Base-by-base conservation (phyloP, 2,329 filamentous ascomycete genomes). In the Fusarium nurragi region DNA sequence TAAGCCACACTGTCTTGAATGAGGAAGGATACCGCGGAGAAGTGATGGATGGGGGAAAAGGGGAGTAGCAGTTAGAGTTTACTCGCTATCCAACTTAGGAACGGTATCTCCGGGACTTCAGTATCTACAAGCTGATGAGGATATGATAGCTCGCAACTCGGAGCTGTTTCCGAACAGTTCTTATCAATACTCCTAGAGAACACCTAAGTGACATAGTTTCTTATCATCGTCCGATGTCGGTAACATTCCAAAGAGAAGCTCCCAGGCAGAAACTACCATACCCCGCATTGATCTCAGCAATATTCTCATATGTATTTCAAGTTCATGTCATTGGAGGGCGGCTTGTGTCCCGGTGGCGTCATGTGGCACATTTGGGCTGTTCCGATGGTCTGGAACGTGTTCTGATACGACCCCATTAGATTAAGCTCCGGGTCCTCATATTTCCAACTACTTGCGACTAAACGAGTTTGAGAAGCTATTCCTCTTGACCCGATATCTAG, bases 1-100 rank as follows among this genome's bases (percentile, higher is more conserved):
- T 56, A 32, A 45, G 54, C 54, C 41, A 58, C 51, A 28, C 40
- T 49, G 21, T 14, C 6, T 11, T 36, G 34, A 56, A 56, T 28
- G 12, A 22, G 51, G 54, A 58, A 58, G 36, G 54, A 23, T 23
- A 58, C 40, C 54, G 51, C 54, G 51, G 19, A 14, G 4, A 26
- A 48, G 34, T 13, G n/a, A 34, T 52, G 18, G 21, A 28, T 40
- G 7, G 25, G 50, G 19, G 22, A 16, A 46, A 22, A 22, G 22
- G 22, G 22, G 28, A 21, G n/a, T 5, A 16, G 21, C 11, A n/a
- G n/a, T 40, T 30, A 14, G 19, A 32, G 43, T 32, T 26, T 23
- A 23, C n/a, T 26, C 16, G 19, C n/a, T 5, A n/a, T 11, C 4
- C 6, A 18, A 10, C 13, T 3, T 34, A 22, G 26, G 26, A 38